Evolutionary conservation across 441 rosid genomes (phyloP).

Genomic region (Mallotus repandus): DNA sequence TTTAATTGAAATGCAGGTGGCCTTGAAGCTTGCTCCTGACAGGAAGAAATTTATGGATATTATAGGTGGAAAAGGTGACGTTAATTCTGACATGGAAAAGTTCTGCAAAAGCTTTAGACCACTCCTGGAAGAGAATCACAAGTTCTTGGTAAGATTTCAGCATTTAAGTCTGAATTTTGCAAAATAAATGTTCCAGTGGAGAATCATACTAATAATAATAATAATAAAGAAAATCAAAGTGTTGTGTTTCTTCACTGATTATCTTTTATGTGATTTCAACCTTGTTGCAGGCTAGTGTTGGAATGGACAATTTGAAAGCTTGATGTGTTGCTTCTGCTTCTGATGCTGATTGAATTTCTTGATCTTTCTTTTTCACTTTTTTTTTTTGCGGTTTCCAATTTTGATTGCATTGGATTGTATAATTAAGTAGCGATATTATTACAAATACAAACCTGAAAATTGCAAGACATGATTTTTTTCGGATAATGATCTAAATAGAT

Average conservation of each 20-base stretch:
- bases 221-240: background rate
- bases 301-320: constrained; percentile 73
- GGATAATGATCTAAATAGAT: background rate
- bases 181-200: too few species aligned
- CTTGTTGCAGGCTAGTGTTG: constrained; percentile 53
- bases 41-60: constrained; percentile 87
- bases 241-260: background rate
- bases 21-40: constrained; percentile 87
- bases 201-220: background rate
- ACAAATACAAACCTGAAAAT: too few species aligned
- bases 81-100: constrained; percentile 62
- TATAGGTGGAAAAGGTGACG: constrained; percentile 58
- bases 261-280: background rate
- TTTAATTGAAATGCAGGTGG: constrained; percentile 45
- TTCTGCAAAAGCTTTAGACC: constrained; percentile 68
- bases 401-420: background rate
- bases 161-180: background rate
- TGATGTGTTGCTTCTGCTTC: constrained; percentile 4
- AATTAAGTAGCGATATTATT: background rate
- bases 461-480: background rate
- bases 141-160: constrained; percentile 57
- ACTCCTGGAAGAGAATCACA: constrained; percentile 67
- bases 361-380: too few species aligned
- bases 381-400: background rate
- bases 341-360: background rate